phyloP scores from a whole-genome alignment of 2,329 filamentous ascomycete genomes.

The Talaromyces sp. region DNA sequence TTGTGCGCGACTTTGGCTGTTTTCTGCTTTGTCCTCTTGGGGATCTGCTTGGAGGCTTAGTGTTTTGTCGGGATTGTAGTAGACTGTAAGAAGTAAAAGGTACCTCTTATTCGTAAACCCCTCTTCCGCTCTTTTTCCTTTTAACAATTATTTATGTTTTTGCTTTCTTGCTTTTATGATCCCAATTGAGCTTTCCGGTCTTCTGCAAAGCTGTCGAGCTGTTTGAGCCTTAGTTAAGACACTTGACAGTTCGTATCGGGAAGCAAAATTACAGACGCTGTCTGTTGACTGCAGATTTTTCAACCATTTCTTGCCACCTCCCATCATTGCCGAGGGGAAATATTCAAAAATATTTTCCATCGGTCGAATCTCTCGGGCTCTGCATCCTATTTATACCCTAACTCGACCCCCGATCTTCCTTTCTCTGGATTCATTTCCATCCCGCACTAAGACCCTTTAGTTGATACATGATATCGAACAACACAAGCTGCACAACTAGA shows the following conservation, averaged over 20 bases:
- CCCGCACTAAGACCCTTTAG: conserved; percentile 12
- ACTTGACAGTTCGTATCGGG: neutral
- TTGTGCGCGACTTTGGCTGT: neutral
- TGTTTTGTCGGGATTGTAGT: neutral
- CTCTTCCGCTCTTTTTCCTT: neutral
- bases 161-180: neutral
- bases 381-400: conserved; percentile 13
- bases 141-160: neutral
- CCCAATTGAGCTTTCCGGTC: neutral
- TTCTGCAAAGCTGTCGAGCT: neutral
- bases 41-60: neutral
- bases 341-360: neutral
- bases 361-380: neutral
- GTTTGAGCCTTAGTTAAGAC: neutral
- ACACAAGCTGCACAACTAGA: conserved; percentile 13
- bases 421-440: neutral
- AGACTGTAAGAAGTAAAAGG: neutral
- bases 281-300: neutral
- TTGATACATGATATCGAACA: conserved; percentile 9
- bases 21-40: neutral
- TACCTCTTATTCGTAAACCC: neutral
- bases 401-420: neutral
- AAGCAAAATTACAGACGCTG: conserved; percentile 3
- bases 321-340: conserved; percentile 1
- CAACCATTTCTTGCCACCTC: neutral